These are phyloP conservation scores for Eremochloa ophiuroides DNA, from an alignment of 176 grass and related monocot species.

Conservation along the genomic window DNA sequence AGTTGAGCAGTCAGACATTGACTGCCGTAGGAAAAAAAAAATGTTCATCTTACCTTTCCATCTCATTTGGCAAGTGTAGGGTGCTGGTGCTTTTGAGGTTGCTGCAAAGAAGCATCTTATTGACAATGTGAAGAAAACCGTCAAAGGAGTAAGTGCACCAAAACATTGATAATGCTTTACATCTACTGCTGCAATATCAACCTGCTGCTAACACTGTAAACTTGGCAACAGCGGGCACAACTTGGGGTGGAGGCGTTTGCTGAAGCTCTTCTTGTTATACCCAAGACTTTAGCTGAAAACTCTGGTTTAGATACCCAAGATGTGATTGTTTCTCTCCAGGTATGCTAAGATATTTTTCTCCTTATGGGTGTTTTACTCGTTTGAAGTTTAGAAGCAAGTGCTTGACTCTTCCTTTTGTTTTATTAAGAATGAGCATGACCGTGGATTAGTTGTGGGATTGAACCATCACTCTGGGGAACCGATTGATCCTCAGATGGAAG, in stretches of 20 bases:
- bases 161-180: not conserved
- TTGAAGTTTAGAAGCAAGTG: not conserved
- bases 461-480: constrained; percentile 83
- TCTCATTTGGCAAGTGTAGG: constrained; percentile 41
- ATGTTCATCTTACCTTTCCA: not conserved
- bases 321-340: constrained; percentile 74
- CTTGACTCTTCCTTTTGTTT: constrained; percentile 6
- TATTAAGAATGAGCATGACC: constrained; percentile 79
- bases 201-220: not conserved
- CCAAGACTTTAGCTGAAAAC: constrained; percentile 91
- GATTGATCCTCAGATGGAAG: constrained; percentile 91
- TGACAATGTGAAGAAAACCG: constrained; percentile 87
- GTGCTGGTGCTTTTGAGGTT: constrained; percentile 94
- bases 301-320: constrained; percentile 95
- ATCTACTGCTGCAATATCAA: not conserved
- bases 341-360: not conserved
- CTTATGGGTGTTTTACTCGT: not conserved
- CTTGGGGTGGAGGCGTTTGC: constrained; percentile 96
- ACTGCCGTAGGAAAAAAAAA: not conserved
- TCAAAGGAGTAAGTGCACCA: constrained; percentile 69
- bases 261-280: constrained; percentile 93
- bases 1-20: not conserved
- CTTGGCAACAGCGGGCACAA: constrained; percentile 72
- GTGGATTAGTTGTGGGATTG: constrained; percentile 70
- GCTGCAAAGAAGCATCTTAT: constrained; percentile 91